Conservation (phyloP, 306 rosid genomes). For the Gastrolobium villosum region DNA sequence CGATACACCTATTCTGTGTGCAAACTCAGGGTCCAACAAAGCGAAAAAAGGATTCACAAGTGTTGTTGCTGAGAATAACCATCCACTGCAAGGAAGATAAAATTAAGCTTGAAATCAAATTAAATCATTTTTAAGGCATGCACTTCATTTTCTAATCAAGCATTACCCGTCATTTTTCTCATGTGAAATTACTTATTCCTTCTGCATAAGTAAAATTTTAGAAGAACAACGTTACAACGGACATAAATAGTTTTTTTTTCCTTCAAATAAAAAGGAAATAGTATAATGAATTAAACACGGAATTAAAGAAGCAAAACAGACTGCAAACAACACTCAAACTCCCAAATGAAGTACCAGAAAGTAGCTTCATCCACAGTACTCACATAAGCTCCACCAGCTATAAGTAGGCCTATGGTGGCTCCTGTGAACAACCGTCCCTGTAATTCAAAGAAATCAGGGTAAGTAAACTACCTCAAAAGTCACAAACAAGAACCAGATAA, state of each 20-base stretch:
- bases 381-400: constrained; percentile 97
- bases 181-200: background rate
- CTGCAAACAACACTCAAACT: constrained; percentile 45
- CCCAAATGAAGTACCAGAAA: constrained; percentile 83
- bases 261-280: constrained; percentile 16
- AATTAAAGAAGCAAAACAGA: constrained; percentile 37
- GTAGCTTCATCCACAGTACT: constrained; percentile 99
- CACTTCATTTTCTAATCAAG: constrained; percentile 28
- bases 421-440: constrained; percentile 90
- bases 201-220: constrained; percentile 21
- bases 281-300: background rate
- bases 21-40: constrained; percentile 90
- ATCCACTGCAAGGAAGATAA: constrained; percentile 75
- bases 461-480: constrained; percentile 35
- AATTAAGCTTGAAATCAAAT: constrained; percentile 40
- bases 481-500: background rate
- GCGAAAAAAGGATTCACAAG: constrained; percentile 93
- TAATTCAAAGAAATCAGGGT: constrained; percentile 49
- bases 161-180: constrained; percentile 6
- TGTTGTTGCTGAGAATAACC: constrained; percentile 96
- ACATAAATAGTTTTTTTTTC: background rate
- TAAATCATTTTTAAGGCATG: constrained; percentile 36
- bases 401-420: constrained; percentile 80
- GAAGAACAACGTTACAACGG: constrained; percentile 34
- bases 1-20: constrained; percentile 83